These are phyloP conservation scores for Mortierella sp. DNA, from an alignment of 371 early-diverging fungal species.

Conservation along the genomic window DNA sequence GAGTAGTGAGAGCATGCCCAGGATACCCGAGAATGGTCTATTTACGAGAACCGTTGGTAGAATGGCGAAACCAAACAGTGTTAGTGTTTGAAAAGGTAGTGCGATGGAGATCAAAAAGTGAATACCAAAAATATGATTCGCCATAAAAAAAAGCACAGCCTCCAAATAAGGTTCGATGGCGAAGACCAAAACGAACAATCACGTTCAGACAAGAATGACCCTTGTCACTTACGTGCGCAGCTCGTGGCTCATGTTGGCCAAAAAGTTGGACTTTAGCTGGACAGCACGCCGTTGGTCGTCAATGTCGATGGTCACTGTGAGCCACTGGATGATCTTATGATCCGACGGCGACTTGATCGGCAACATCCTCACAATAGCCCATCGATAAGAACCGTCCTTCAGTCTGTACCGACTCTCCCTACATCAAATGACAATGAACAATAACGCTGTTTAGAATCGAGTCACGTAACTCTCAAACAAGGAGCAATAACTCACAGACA, in stretches of 20 bases:
- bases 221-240: slow-evolving; percentile 42
- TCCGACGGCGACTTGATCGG: slow-evolving; percentile 37
- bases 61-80: too few species aligned
- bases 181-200: neutral
- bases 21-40: slow-evolving; percentile 71
- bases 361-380: slow-evolving; percentile 50
- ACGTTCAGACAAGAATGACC: neutral
- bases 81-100: too few species aligned
- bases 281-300: slow-evolving; percentile 54
- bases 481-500: neutral
- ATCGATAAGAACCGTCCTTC: slow-evolving; percentile 46
- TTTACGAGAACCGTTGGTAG: too few species aligned
- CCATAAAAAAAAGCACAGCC: too few species aligned
- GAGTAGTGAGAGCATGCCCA: slow-evolving; percentile 70
- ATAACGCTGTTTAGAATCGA: neutral
- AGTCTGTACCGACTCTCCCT: slow-evolving; percentile 52
- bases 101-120: neutral
- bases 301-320: slow-evolving; percentile 52
- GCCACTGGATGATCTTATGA: slow-evolving; percentile 47
- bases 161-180: too few species aligned
- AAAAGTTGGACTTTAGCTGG: slow-evolving; percentile 63
- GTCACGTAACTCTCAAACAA: neutral
- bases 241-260: slow-evolving; percentile 70
- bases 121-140: neutral
- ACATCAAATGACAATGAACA: neutral